Evolutionary conservation across 116 monocot genomes (phyloP).

Genomic region (Posidonia oceanica): DNA sequence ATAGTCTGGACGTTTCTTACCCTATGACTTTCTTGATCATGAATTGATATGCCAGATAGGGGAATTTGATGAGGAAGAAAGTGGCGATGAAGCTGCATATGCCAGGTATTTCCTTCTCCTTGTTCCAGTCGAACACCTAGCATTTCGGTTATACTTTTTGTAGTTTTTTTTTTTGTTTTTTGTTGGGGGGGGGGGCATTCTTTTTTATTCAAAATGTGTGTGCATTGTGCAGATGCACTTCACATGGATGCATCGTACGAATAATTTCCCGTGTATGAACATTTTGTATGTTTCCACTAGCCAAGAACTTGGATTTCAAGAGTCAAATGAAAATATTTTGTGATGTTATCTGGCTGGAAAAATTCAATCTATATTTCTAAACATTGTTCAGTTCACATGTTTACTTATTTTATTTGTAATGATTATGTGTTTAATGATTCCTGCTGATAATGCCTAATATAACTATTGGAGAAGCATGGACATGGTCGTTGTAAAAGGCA

Average conservation of each 20-base stretch:
- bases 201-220: background rate
- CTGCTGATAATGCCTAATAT: too few relatives aligned
- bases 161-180: too few relatives aligned
- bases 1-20: background rate
- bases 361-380: background rate
- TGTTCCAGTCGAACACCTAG: background rate
- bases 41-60: conserved; percentile 21
- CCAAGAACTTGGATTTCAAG: too few relatives aligned
- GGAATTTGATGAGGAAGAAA: conserved; percentile 32
- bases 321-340: background rate
- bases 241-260: background rate
- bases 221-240: background rate
- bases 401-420: too few relatives aligned
- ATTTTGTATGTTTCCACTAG: too few relatives aligned
- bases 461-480: too few relatives aligned
- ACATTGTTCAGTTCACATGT: background rate
- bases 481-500: too few relatives aligned
- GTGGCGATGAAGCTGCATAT: conserved; percentile 18
- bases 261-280: too few relatives aligned
- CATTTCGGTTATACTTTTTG: background rate
- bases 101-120: background rate
- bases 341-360: background rate
- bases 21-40: background rate
- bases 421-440: too few relatives aligned
- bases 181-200: too few relatives aligned